Conservation (phyloP, 1,284 basidiomycete species). For the Neotropicomus parvogracilis region DNA sequence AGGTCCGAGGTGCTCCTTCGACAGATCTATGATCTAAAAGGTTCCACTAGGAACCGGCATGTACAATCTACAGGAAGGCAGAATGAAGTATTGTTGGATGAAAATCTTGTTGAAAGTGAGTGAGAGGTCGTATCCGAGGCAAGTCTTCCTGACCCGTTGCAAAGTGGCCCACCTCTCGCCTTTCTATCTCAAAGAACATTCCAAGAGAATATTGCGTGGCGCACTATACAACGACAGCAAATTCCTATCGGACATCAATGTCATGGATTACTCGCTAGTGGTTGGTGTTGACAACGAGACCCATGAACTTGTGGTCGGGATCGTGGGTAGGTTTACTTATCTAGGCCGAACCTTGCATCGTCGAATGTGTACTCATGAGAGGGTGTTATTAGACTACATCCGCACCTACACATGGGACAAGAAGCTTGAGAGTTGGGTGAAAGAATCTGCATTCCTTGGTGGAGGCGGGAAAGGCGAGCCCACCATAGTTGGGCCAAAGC, state of each 20-base stretch:
- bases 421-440: conserved; percentile 96
- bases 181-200: conserved; percentile 93
- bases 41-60: conserved; percentile 87
- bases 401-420: conserved; percentile 98
- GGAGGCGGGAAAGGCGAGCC: conserved; percentile 80
- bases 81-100: conserved; percentile 91
- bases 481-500: conserved; percentile 85
- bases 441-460: conserved; percentile 88
- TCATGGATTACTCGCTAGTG: conserved; percentile 99
- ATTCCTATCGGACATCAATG: conserved; percentile 93
- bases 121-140: not conserved
- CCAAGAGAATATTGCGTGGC: conserved; percentile 87
- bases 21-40: conserved; percentile 94
- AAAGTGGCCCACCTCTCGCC: conserved; percentile 71
- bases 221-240: conserved; percentile 92
- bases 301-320: conserved; percentile 90
- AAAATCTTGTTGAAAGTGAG: conserved; percentile 85
- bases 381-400: conserved; percentile 70
- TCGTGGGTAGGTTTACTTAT: conserved; percentile 68
- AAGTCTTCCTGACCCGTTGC: conserved; percentile 12
- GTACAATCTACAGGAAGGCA: conserved; percentile 88
- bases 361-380: conserved; percentile 3
- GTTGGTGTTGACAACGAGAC: conserved; percentile 86
- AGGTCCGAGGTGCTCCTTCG: not conserved
- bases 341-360: not conserved